These are phyloP conservation scores for Fusarium nurragi DNA, from an alignment of 2,329 filamentous ascomycete species.

Conservation along the genomic window DNA sequence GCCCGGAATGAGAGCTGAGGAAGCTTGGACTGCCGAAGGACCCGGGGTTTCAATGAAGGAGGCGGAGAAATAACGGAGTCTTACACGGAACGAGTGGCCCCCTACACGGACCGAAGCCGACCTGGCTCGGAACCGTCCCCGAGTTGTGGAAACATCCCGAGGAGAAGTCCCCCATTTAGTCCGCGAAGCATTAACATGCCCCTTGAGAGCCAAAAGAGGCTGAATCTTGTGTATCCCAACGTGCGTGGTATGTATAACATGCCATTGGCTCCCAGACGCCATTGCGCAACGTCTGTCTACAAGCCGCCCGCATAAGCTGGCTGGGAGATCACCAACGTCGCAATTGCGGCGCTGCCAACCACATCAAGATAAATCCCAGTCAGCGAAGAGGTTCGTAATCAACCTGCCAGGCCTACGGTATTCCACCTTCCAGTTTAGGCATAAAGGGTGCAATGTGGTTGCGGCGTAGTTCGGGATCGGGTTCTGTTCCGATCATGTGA, in stretches of 20 bases:
- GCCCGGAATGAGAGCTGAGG: slow-evolving; percentile 50
- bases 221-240: slow-evolving; percentile 64
- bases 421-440: slow-evolving; percentile 15
- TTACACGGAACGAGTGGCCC: background rate
- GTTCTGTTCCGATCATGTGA: slow-evolving; percentile 23
- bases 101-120: slow-evolving; percentile 53
- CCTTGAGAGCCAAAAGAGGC: slow-evolving; percentile 57
- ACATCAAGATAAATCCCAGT: background rate
- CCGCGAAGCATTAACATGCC: slow-evolving; percentile 57
- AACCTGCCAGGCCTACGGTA: background rate
- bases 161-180: slow-evolving; percentile 59
- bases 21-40: slow-evolving; percentile 56
- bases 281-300: slow-evolving; percentile 63
- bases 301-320: slow-evolving; percentile 64
- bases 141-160: slow-evolving; percentile 64
- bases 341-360: slow-evolving; percentile 63
- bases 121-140: slow-evolving; percentile 62
- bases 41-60: background rate
- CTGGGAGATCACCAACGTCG: slow-evolving; percentile 70
- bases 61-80: background rate
- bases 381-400: background rate
- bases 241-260: slow-evolving; percentile 69
- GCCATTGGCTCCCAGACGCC: slow-evolving; percentile 66
- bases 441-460: background rate
- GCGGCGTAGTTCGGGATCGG: slow-evolving; percentile 11